Base-by-base conservation (phyloP, 495 filamentous ascomycete species). In the Penicillium nucicola region DNA sequence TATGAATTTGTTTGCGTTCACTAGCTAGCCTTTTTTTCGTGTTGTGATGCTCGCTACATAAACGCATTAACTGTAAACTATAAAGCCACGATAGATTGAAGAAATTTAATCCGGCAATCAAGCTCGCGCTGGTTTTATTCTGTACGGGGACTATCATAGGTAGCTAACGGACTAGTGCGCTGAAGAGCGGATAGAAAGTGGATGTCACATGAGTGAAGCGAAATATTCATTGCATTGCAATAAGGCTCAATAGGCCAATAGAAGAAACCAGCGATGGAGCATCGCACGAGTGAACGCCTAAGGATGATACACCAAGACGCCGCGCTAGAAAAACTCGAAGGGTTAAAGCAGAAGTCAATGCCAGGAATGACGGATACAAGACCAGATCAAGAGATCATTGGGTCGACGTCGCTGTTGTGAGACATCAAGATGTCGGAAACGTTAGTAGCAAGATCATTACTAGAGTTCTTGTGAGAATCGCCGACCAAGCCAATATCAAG, bases 401-500 rank as follows among this genome's bases (percentile, higher is more conserved):
- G 68, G 50, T 86, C 84, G 46, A 79, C 65, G 39, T 81, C 77
- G 45, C 68, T 66, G 44, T 68, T 72, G 60, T 71, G 74, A 48
- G 62, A 57, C 71, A 76, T 75, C 55, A 74, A 56, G 35, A 65
- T 71, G 56, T 76, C 73, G 56, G 65, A 61, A 31, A 50, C 37
- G 46, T 56, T 50, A 18, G 74, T 65, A 37, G 55, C 13, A 15
- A 47, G 32, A 46, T 56, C 53, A 39, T 65, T 64, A 48, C 69
- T 64, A 23, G 52, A 59, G 17, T 59, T 58, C 34, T 73, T 68
- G 28, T 57, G 58, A 37, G 42, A 50, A 67, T 78, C 55, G 60
- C 67, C 59, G 19, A 64, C 77, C 3, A 96, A 77, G 8, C 89
- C 89, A 34, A 96, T 71, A 22, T 87, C 84, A 42, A 96, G 72